Evolutionary conservation across 164 flowering plant species (phyloP).

Genomic region (Cinnamomum micranthum): DNA sequence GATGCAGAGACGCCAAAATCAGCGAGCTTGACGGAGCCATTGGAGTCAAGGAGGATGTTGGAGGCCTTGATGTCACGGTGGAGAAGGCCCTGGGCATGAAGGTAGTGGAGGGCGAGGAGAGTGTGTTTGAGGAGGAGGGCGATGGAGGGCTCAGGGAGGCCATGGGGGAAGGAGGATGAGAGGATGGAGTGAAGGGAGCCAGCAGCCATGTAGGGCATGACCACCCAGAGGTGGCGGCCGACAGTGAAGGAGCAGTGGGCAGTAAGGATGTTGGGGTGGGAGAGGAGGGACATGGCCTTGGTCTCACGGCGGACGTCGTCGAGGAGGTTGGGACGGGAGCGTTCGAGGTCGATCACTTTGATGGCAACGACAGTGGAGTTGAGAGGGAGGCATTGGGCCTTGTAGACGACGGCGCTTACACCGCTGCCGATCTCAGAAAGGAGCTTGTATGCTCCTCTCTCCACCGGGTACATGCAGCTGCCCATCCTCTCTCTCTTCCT

Average conservation of each 20-base stretch:
- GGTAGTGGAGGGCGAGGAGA: constrained; percentile 61
- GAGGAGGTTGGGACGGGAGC: constrained; percentile 44
- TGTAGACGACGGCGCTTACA: constrained; percentile 63
- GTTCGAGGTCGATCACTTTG: constrained; percentile 68
- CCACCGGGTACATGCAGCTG: constrained; percentile 13
- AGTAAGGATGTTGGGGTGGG: constrained; percentile 76
- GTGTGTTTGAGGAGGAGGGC: constrained; percentile 59
- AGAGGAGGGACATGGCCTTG: constrained; percentile 61
- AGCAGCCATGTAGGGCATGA: constrained; percentile 88
- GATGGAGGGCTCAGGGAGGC: constrained; percentile 57
- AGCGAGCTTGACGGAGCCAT: constrained; percentile 61
- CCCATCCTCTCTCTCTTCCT: not conserved
- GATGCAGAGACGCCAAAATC: constrained; percentile 83
- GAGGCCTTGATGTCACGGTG: constrained; percentile 85
- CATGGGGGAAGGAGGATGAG: constrained; percentile 52
- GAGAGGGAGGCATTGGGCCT: constrained; percentile 56
- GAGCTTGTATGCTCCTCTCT: constrained; percentile 43
- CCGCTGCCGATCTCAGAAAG: constrained; percentile 63
- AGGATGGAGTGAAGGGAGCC: constrained; percentile 82
- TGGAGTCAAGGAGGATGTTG: constrained; percentile 59
- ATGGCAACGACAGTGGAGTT: constrained; percentile 56
- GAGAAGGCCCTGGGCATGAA: constrained; percentile 72
- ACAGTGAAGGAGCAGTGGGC: constrained; percentile 80
- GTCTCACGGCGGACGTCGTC: constrained; percentile 46
- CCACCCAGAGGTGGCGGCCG: constrained; percentile 70